Evolutionary conservation across 495 filamentous ascomycete species (phyloP).

Genomic region (Hypoxylon rickii): DNA sequence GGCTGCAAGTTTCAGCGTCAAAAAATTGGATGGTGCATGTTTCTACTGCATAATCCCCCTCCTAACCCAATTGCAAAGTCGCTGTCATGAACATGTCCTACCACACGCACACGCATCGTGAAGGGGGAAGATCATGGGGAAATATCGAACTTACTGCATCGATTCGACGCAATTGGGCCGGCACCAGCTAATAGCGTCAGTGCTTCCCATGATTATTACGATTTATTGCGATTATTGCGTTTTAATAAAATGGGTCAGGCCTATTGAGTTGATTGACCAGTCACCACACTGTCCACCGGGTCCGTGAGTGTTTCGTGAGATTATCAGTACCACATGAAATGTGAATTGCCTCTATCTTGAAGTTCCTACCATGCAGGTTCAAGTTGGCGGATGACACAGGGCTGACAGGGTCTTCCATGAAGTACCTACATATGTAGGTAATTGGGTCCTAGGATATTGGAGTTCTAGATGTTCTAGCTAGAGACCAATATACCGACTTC

Average conservation of each 20-base stretch:
- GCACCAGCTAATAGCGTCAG: background rate
- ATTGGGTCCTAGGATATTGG: no score
- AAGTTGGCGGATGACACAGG: background rate
- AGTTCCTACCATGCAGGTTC: background rate
- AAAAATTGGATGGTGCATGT: slow-evolving; percentile 30
- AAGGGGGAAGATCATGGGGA: slow-evolving; percentile 21
- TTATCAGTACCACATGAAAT: background rate
- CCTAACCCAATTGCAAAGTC: slow-evolving; percentile 12
- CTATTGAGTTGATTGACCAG: slow-evolving; percentile 3
- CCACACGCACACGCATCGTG: slow-evolving; percentile 5
- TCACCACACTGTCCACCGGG: background rate
- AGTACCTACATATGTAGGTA: no score
- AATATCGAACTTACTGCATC: slow-evolving; percentile 15
- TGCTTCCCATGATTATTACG: no score
- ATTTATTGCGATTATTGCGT: no score
- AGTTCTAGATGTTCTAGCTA: background rate
- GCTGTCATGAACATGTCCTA: slow-evolving; percentile 15
- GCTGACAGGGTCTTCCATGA: no score
- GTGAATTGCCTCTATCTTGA: background rate
- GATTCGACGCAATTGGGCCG: slow-evolving; percentile 9
- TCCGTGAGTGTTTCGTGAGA: background rate
- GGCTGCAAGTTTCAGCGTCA: slow-evolving; percentile 29
- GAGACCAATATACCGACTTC: slow-evolving; percentile 3
- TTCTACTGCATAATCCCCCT: slow-evolving; percentile 23
- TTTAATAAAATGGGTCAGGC: slow-evolving; percentile 10